Conservation (phyloP, 2,329 filamentous ascomycete species). For the Pseudogymnoascus sp. region DNA sequence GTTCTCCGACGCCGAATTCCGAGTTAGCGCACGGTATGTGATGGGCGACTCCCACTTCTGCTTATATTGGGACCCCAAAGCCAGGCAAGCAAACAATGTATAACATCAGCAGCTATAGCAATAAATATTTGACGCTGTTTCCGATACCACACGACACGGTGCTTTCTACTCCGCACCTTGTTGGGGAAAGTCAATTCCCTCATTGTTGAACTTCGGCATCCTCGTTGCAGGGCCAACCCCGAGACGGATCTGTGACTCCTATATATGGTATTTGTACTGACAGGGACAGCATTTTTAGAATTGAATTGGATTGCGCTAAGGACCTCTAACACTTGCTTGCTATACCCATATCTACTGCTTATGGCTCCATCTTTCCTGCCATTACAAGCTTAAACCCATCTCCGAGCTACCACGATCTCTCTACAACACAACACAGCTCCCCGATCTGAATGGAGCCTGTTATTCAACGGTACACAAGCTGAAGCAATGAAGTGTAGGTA, state of each 20-base stretch:
- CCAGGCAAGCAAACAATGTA: not conserved
- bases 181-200: not conserved
- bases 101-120: not conserved
- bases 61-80: not conserved
- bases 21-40: not conserved
- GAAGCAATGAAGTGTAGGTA: not conserved
- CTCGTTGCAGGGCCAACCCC: not conserved
- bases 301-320: not conserved
- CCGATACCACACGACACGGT: not conserved
- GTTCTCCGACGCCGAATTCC: not conserved
- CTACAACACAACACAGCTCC: not conserved
- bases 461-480: not conserved
- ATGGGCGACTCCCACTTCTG: not conserved
- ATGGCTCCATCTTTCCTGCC: too few relatives aligned
- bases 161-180: not conserved
- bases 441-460: not conserved
- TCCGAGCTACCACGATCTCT: too few relatives aligned
- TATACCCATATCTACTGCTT: not conserved
- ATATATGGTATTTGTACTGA: not conserved
- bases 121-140: not conserved
- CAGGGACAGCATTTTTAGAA: not conserved
- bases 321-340: not conserved
- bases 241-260: not conserved
- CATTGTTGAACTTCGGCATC: not conserved
- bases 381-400: not conserved